Percentiles rank a stretch among this genome's conserved stretches.
These are phyloP conservation scores for Leccinum barrowsii DNA, from an alignment of 768 basidiomycete genomes.

Conservation along the genomic window DNA sequence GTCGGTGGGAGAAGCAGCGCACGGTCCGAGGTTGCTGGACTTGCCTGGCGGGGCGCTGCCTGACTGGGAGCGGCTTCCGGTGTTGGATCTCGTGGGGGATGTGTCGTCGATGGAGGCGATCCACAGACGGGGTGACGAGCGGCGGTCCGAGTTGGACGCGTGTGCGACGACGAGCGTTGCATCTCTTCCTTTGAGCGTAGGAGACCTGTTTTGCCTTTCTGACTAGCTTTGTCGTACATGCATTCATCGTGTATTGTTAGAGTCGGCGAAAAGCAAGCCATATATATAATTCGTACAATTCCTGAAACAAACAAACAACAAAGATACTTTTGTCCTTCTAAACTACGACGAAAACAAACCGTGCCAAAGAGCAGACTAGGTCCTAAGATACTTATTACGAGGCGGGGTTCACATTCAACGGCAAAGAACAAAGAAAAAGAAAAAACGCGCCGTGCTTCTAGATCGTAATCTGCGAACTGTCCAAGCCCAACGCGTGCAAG, in stretches of 20 bases:
- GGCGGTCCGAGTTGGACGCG: constrained; percentile 34
- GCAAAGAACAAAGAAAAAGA: too few species aligned
- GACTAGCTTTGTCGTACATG: constrained; percentile 1
- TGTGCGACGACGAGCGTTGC: constrained; percentile 22
- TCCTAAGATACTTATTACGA: constrained; percentile 1
- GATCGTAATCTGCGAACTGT: constrained; percentile 67
- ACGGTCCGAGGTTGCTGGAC: constrained; percentile 44
- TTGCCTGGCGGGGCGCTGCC: constrained; percentile 57
- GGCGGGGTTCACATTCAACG: too few species aligned
- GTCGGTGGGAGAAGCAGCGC: too few species aligned
- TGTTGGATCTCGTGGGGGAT: constrained; percentile 63
- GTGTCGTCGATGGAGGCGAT: constrained; percentile 37
- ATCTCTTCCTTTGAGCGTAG: constrained; percentile 22
- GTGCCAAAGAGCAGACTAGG: constrained; percentile 4
- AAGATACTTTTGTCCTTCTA: constrained; percentile 21
- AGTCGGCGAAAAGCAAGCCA: constrained; percentile 3
- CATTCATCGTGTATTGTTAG: background rate
- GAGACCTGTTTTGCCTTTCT: constrained; percentile 5
- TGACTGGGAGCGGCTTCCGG: constrained; percentile 51
- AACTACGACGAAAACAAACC: constrained; percentile 2
- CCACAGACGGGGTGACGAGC: constrained; percentile 31
- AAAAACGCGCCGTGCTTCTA: constrained; percentile 12
- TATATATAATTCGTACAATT: constrained; percentile 17
- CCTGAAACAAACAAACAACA: constrained; percentile 1
- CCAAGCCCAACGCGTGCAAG: constrained; percentile 72